A percentile compares a stretch with the other conserved stretches of the same genome.
Evolutionary conservation across 495 filamentous ascomycete genomes (phyloP).

Genomic region (Durotheca rogersii): DNA sequence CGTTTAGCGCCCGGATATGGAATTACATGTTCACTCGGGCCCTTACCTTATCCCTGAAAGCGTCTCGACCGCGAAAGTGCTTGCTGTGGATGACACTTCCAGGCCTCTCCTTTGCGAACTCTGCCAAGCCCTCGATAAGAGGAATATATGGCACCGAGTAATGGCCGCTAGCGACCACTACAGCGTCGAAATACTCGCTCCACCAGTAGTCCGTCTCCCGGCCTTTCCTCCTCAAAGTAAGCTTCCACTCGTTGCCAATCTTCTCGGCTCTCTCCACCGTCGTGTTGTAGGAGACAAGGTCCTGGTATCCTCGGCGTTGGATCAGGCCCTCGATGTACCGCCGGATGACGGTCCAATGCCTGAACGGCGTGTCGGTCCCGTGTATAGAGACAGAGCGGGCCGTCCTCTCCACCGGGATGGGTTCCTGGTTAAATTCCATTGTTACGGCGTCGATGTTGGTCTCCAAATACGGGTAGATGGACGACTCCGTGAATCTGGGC

Average conservation of each 20-base stretch:
- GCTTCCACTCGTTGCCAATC: slow-evolving; percentile 38
- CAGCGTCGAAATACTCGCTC: slow-evolving; percentile 61
- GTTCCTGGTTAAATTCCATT: slow-evolving; percentile 45
- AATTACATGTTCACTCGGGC: too few relatives aligned
- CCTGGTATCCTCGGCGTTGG: slow-evolving; percentile 37
- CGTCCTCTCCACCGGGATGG: slow-evolving; percentile 37
- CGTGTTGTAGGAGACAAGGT: slow-evolving; percentile 41
- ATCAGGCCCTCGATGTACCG: slow-evolving; percentile 38
- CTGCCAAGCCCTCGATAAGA: slow-evolving; percentile 51
- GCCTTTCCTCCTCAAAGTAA: slow-evolving; percentile 38
- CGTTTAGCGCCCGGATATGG: too few relatives aligned
- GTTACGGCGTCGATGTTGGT: slow-evolving; percentile 43
- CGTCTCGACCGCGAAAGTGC: slow-evolving; percentile 58
- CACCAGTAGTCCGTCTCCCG: slow-evolving; percentile 41
- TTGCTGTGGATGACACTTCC: slow-evolving; percentile 66
- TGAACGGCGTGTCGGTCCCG: slow-evolving; percentile 37
- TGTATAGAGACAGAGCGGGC: slow-evolving; percentile 34
- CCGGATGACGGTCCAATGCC: slow-evolving; percentile 39
- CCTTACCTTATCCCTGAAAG: slow-evolving; percentile 55
- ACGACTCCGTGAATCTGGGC: slow-evolving; percentile 52
- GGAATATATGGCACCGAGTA: slow-evolving; percentile 69
- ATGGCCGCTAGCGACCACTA: slow-evolving; percentile 72
- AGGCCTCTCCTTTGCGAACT: slow-evolving; percentile 45
- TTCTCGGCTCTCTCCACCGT: slow-evolving; percentile 42
- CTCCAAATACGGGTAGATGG: slow-evolving; percentile 47